Conservation (phyloP, 352 stramenopile genomes). For the Pythium chondricola region DNA sequence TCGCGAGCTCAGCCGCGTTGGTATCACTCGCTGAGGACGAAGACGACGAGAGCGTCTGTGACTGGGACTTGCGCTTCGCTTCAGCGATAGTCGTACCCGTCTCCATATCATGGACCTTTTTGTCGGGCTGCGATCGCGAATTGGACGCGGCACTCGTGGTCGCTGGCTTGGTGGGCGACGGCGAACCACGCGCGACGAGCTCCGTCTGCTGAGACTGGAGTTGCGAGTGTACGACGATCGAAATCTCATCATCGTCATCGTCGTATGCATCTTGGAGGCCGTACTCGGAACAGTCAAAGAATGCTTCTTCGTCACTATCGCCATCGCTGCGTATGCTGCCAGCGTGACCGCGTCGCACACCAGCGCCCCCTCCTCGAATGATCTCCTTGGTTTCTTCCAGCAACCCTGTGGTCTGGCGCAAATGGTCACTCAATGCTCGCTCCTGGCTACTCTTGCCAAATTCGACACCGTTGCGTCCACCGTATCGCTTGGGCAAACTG, state of each 20-base stretch:
- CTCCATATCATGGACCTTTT: slow-evolving; percentile 23
- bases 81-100: slow-evolving; percentile 18
- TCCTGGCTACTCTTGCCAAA: slow-evolving; percentile 78
- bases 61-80: slow-evolving; percentile 20
- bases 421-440: slow-evolving; percentile 48
- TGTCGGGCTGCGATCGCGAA: slow-evolving; percentile 6
- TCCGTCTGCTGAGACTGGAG: slow-evolving; percentile 25
- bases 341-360: background rate
- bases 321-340: slow-evolving; percentile 23
- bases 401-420: slow-evolving; percentile 61
- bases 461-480: slow-evolving; percentile 65
- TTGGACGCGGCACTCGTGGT: too few relatives aligned
- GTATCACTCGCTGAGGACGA: slow-evolving; percentile 1
- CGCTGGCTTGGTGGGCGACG: slow-evolving; percentile 6
- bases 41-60: slow-evolving; percentile 9
- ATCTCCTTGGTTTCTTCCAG: slow-evolving; percentile 77
- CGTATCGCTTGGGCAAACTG: slow-evolving; percentile 64
- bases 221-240: slow-evolving; percentile 70
- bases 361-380: slow-evolving; percentile 22
- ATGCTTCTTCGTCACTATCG: slow-evolving; percentile 71
- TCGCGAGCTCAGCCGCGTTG: slow-evolving; percentile 37
- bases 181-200: slow-evolving; percentile 13
- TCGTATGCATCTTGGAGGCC: slow-evolving; percentile 62
- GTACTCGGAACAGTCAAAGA: slow-evolving; percentile 78
- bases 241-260: slow-evolving; percentile 51